Evolutionary conservation across 2,329 filamentous ascomycete species (phyloP), one percentile per base, ranked within the genome.

Genomic region (Stagonosporopsis rhizophila): DNA sequence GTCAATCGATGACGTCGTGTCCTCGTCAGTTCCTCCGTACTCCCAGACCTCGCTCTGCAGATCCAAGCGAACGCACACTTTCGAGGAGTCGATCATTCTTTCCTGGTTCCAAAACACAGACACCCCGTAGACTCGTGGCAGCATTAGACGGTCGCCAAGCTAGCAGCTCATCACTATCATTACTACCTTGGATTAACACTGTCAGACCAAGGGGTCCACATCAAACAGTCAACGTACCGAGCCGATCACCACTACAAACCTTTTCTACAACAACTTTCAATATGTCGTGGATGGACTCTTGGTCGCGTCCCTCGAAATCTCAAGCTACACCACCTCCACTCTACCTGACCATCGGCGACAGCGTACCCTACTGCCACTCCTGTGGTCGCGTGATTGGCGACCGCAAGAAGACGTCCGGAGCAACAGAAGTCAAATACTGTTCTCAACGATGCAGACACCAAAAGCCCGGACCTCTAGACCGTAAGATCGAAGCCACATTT

Each of bases 361-460:
- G 75, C 23, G 81, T 80, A 0, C 80, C 81, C 0, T 87, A 87
- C 67, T 86, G 84, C 61, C 80, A 81, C 58, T 80, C 81, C 12
- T 87, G 84, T 61, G 84, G 85, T 1, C 77, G 84, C 37, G 78
- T 84, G 2, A 85, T 86, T 35, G 79, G 81, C 60, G 69, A 72
- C 67, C 57, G 65, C 27, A 71, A 72, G 20, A 77, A 77, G 42
- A 66, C 64, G 2, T 62, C 70, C 17, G 59, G 71, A 6, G 65
- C 71, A n/a, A 63, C 71, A 23, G 64, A 72, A 38, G 70, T 79
- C 28, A 86, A 85, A 59, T 87, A 86, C 74, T 87, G 85, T 73
- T 87, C 84, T 0, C 75, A 80, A 41, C 75, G 81, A 34, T 87
- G 85, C 61, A 77, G 83, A 19, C 77, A 76, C 30, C 77, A 78